Evolutionary conservation across 2,329 filamentous ascomycete genomes (phyloP).

Genomic region (Ophiocordyceps robertsii): DNA sequence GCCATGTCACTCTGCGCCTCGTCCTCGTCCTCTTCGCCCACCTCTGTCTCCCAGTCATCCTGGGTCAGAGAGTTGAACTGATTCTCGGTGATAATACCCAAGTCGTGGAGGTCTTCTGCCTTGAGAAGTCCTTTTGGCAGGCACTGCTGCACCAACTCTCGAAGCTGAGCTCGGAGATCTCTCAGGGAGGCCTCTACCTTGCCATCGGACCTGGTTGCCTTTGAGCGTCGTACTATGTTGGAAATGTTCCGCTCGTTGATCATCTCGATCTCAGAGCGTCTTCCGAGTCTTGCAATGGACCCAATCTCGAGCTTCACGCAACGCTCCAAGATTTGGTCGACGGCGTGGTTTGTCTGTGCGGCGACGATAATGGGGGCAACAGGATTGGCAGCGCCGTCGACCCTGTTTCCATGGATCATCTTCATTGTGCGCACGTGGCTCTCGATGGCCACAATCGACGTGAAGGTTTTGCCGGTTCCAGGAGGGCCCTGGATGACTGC

Average conservation of each 20-base stretch:
- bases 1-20: background rate
- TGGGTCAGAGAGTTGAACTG: slow-evolving; percentile 48
- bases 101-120: slow-evolving; percentile 35
- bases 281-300: slow-evolving; percentile 50
- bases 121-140: slow-evolving; percentile 33
- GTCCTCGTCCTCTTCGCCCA: background rate
- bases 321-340: slow-evolving; percentile 66
- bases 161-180: background rate
- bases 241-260: slow-evolving; percentile 56
- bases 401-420: slow-evolving; percentile 23
- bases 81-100: slow-evolving; percentile 43
- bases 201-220: background rate
- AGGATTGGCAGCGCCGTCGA: background rate
- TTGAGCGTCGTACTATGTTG: slow-evolving; percentile 33
- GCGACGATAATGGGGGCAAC: slow-evolving; percentile 59
- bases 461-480: slow-evolving; percentile 62
- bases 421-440: slow-evolving; percentile 38
- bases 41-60: slow-evolving; percentile 25
- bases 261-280: slow-evolving; percentile 50
- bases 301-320: slow-evolving; percentile 33
- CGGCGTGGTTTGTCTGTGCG: slow-evolving; percentile 81
- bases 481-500: slow-evolving; percentile 78
- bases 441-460: slow-evolving; percentile 56
- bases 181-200: too few species aligned
- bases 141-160: slow-evolving; percentile 8